Conservation (phyloP, 2,329 filamentous ascomycete species). For the Bipolaris oryzae region DNA sequence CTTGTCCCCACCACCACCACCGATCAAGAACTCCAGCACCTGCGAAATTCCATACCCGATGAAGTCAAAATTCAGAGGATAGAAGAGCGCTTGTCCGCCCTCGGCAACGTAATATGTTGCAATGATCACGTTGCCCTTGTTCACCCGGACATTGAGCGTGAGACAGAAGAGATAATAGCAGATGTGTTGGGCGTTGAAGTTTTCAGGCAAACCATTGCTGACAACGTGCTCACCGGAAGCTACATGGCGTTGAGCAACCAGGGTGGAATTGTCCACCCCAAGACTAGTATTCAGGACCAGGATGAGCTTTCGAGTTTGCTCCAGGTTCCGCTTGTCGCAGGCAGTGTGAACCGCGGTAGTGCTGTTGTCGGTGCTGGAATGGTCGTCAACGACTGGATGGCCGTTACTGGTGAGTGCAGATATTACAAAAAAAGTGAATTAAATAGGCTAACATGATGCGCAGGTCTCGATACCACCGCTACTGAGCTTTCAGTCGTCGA, state of each 20-base stretch:
- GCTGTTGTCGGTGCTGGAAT: slow-evolving; percentile 95
- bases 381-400: slow-evolving; percentile 98
- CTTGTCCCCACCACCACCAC: slow-evolving; percentile 95
- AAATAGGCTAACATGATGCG: background rate
- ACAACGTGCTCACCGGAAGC: slow-evolving; percentile 93
- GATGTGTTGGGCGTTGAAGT: slow-evolving; percentile 90
- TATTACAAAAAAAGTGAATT: background rate
- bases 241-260: slow-evolving; percentile 98
- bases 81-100: slow-evolving; percentile 92
- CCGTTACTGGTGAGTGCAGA: slow-evolving; percentile 66
- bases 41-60: slow-evolving; percentile 93
- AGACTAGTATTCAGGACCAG: slow-evolving; percentile 96
- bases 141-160: slow-evolving; percentile 94
- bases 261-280: slow-evolving; percentile 95
- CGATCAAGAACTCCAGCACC: slow-evolving; percentile 96
- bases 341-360: slow-evolving; percentile 89
- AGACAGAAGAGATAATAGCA: slow-evolving; percentile 98
- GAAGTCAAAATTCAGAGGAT: slow-evolving; percentile 93
- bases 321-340: slow-evolving; percentile 94
- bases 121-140: slow-evolving; percentile 98
- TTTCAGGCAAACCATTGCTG: slow-evolving; percentile 92
- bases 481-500: slow-evolving; percentile 96
- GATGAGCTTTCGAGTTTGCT: slow-evolving; percentile 93
- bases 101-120: slow-evolving; percentile 94
- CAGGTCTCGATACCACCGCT: slow-evolving; percentile 89